phyloP scores from a whole-genome alignment of 2,329 filamentous ascomycete species.

The Beauveria sp. region DNA sequence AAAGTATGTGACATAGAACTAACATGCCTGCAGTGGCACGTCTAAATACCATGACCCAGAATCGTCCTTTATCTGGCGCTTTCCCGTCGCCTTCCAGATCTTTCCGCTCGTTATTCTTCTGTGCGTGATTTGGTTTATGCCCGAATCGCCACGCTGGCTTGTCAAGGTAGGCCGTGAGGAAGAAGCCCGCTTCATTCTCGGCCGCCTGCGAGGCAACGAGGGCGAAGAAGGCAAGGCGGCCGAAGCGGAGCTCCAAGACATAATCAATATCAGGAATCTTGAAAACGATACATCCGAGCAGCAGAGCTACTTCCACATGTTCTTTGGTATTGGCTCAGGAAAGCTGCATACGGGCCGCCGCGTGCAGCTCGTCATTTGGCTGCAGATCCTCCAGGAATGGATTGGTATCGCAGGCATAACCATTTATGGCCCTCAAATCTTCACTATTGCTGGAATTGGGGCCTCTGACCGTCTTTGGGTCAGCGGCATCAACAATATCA shows the following conservation, averaged over 20 bases:
- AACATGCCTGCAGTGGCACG: conserved; percentile 31
- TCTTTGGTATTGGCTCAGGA: conserved; percentile 57
- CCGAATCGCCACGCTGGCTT: conserved; percentile 61
- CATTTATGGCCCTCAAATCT: conserved; percentile 51
- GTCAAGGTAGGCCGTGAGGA: conserved; percentile 58
- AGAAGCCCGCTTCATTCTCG: conserved; percentile 59
- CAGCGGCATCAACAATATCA: conserved; percentile 44
- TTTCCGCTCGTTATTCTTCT: conserved; percentile 53
- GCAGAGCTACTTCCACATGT: conserved; percentile 57
- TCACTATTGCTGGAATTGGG: conserved; percentile 59
- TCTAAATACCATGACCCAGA: conserved; percentile 52
- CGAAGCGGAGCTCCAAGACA: conserved; percentile 60
- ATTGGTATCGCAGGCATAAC: conserved; percentile 63
- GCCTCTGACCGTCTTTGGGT: conserved; percentile 56
- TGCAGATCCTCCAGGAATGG: conserved; percentile 66
- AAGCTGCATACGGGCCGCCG: conserved; percentile 60
- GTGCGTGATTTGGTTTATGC: conserved; percentile 54
- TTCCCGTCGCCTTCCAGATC: conserved; percentile 65
- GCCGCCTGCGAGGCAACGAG: conserved; percentile 52
- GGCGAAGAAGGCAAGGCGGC: conserved; percentile 45
- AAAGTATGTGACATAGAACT: not conserved
- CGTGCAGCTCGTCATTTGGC: conserved; percentile 63
- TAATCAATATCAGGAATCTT: conserved; percentile 52
- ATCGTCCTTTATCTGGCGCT: conserved; percentile 56
- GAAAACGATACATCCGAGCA: conserved; percentile 52